Percentiles rank a stretch among this genome's conserved stretches.
Evolutionary conservation across 139 green algal genomes (phyloP).

Genomic region (Picochlorum sp.): DNA sequence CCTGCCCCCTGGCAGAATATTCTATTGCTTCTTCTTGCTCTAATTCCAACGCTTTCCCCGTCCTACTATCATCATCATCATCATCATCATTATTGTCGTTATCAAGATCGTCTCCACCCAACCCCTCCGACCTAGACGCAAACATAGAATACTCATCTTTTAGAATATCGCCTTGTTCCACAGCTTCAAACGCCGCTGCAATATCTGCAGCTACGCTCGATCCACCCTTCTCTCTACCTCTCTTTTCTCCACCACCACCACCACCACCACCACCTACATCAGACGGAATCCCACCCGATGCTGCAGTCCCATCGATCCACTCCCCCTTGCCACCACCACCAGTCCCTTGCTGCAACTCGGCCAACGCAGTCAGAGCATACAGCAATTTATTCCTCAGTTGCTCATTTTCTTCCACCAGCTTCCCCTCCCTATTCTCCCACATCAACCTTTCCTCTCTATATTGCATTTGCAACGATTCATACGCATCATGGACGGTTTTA

Average conservation of each 20-base stretch:
- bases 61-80: too few species aligned
- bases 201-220: neutral
- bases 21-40: too few species aligned
- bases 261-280: too few species aligned
- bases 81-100: neutral
- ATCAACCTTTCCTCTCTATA: constrained; percentile 1
- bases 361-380: neutral
- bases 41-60: too few species aligned
- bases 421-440: constrained; percentile 6
- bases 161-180: neutral
- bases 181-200: neutral
- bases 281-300: neutral
- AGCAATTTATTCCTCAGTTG: constrained; percentile 18
- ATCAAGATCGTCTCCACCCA: neutral
- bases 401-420: constrained; percentile 7
- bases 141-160: neutral
- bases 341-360: neutral
- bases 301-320: neutral
- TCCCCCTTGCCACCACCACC: too few species aligned
- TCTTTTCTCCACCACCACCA: too few species aligned
- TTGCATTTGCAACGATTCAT: constrained; percentile 6
- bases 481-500: neutral
- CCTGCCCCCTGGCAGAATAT: neutral
- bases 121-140: neutral
- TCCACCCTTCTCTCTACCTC: too few species aligned